Percentiles rank a stretch among this genome's conserved stretches.
Conservation (phyloP, 495 filamentous ascomycete species). For the Cryomyces minteri region DNA sequence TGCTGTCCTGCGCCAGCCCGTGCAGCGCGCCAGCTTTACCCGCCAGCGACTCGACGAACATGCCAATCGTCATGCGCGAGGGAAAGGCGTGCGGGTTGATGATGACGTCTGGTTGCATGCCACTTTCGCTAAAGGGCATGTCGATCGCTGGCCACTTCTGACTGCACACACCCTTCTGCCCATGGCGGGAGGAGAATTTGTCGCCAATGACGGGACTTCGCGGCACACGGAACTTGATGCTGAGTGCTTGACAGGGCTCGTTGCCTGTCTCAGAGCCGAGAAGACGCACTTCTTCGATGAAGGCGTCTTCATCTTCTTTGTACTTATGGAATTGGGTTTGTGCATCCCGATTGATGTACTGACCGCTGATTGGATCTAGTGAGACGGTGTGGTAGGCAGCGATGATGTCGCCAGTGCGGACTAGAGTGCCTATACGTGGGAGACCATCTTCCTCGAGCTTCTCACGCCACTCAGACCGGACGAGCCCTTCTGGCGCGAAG, state of each 20-base stretch:
- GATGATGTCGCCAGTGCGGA: slow-evolving; percentile 65
- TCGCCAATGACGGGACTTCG: slow-evolving; percentile 87
- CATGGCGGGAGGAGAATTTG: slow-evolving; percentile 96
- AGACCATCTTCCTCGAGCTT: slow-evolving; percentile 75
- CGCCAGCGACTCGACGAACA: slow-evolving; percentile 95
- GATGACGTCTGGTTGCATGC: slow-evolving; percentile 92
- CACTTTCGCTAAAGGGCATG: slow-evolving; percentile 95
- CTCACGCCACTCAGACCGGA: slow-evolving; percentile 43
- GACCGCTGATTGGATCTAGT: slow-evolving; percentile 41
- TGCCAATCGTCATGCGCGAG: slow-evolving; percentile 99
- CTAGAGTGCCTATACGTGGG: slow-evolving; percentile 53
- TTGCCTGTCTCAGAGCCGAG: slow-evolving; percentile 65
- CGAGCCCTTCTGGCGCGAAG: slow-evolving; percentile 51
- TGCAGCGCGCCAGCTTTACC: slow-evolving; percentile 90
- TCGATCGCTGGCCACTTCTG: slow-evolving; percentile 89
- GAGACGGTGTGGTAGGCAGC: slow-evolving; percentile 82
- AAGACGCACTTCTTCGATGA: slow-evolving; percentile 81
- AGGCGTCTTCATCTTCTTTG: slow-evolving; percentile 74
- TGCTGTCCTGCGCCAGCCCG: slow-evolving; percentile 83
- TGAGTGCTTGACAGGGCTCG: slow-evolving; percentile 68
- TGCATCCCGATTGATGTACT: slow-evolving; percentile 51
- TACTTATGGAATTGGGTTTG: slow-evolving; percentile 73
- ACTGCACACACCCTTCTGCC: slow-evolving; percentile 94
- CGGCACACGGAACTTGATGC: slow-evolving; percentile 83
- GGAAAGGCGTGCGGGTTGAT: slow-evolving; percentile 99